These are phyloP conservation scores for Parathielavia hyrcaniae DNA, from an alignment of 495 filamentous ascomycete genomes.

Conservation along the genomic window DNA sequence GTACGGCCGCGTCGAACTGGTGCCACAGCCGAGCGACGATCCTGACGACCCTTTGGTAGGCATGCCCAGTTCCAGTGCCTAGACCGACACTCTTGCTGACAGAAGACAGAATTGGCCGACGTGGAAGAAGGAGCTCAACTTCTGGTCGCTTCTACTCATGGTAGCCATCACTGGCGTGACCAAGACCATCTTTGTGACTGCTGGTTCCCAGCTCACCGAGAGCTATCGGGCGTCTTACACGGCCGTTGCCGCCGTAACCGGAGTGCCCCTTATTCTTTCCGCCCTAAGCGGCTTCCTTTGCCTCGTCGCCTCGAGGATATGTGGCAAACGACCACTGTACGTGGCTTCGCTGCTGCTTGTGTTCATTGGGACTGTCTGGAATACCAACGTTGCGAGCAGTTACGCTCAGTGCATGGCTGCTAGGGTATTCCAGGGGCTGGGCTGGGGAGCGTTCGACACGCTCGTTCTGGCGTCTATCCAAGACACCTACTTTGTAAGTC, in stretches of 20 bases:
- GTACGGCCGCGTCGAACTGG: constrained; percentile 39
- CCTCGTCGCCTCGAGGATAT: constrained; percentile 36
- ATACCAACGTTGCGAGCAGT: constrained; percentile 38
- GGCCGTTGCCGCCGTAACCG: constrained; percentile 42
- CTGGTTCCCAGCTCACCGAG: constrained; percentile 39
- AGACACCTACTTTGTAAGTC: constrained; percentile 49
- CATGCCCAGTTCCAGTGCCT: neutral
- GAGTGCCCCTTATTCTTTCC: constrained; percentile 44
- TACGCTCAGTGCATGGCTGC: constrained; percentile 45
- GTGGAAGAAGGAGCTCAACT: constrained; percentile 46
- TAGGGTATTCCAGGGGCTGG: constrained; percentile 45
- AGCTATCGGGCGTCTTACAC: constrained; percentile 41
- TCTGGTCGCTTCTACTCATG: constrained; percentile 37
- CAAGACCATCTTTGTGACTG: constrained; percentile 48
- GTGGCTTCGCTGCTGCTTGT: constrained; percentile 38
- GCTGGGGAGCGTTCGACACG: constrained; percentile 50
- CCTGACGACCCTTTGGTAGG: constrained; percentile 46
- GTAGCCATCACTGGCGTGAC: constrained; percentile 39
- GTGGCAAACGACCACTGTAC: constrained; percentile 46
- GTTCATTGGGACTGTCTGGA: constrained; percentile 44
- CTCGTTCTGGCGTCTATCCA: constrained; percentile 43
- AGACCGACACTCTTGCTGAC: neutral
- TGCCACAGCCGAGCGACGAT: constrained; percentile 46
- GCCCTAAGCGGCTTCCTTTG: constrained; percentile 39
- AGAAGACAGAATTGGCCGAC: constrained; percentile 42